These are phyloP conservation scores for Capsicum chinense DNA, from an alignment of 257 asterid genomes.

Conservation along the genomic window DNA sequence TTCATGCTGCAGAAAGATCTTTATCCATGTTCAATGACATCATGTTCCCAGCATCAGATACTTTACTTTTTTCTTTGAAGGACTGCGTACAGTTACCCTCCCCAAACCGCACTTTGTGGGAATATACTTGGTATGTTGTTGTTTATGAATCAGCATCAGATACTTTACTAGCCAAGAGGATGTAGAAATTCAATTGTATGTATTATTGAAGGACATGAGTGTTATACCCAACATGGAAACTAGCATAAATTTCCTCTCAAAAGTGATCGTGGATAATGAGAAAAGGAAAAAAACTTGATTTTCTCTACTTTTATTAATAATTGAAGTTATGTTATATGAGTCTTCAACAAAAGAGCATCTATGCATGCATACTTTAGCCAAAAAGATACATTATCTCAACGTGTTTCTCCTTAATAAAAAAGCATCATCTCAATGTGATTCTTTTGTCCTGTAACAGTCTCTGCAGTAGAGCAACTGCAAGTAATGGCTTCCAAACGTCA, in stretches of 20 bases:
- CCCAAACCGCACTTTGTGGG: too few relatives aligned
- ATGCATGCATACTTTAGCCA: background rate
- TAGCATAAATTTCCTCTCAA: background rate
- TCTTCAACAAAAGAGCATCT: background rate
- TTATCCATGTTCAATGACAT: slow-evolving; percentile 1
- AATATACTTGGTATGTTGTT: too few relatives aligned
- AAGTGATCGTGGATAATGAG: background rate
- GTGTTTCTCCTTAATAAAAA: slow-evolving; percentile 12
- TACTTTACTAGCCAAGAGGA: background rate
- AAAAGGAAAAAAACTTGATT: background rate
- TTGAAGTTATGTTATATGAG: slow-evolving; percentile 4
- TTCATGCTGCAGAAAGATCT: background rate
- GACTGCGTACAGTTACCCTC: too few relatives aligned
- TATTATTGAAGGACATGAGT: background rate
- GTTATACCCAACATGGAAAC: slow-evolving; percentile 20
- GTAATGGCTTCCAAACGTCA: slow-evolving; percentile 97
- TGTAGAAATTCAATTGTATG: background rate
- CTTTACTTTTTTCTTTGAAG: background rate
- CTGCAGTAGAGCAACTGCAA: slow-evolving; percentile 98
- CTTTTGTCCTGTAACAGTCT: slow-evolving; percentile 58
- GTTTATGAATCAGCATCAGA: background rate
- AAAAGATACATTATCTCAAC: slow-evolving; percentile 4
- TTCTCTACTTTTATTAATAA: background rate
- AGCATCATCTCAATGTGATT: slow-evolving; percentile 1
- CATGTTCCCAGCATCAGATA: slow-evolving; percentile 5